A percentile compares a stretch with the other conserved stretches of the same genome.
Evolutionary conservation across 192 early-diverging fungal species (phyloP).

Genomic region (Radiomyces spectabilis): DNA sequence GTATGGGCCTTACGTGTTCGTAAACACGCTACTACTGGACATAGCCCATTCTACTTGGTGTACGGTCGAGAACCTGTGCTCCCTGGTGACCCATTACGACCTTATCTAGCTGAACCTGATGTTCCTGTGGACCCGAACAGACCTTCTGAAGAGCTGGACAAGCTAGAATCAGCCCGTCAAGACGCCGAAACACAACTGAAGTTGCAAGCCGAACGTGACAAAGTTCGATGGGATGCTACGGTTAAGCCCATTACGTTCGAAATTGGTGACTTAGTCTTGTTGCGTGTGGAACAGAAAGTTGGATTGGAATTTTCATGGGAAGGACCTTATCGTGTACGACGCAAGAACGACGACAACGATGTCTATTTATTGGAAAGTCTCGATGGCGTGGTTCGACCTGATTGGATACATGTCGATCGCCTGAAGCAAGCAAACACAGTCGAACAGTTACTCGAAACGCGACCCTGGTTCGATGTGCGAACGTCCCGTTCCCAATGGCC

Average conservation of each 20-base stretch:
- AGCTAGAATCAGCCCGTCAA: not conserved
- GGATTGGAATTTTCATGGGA: conserved; percentile 2
- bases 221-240: not conserved
- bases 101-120: no score
- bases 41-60: no score
- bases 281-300: not conserved
- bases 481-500: not conserved
- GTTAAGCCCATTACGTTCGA: not conserved
- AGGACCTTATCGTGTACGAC: not conserved
- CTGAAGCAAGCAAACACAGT: not conserved
- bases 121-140: not conserved
- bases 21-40: no score
- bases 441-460: not conserved
- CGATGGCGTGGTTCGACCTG: not conserved
- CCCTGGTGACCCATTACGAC: no score
- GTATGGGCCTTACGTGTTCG: no score
- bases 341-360: not conserved
- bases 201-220: not conserved
- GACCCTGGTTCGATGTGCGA: not conserved
- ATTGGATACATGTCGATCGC: not conserved
- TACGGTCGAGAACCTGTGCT: no score
- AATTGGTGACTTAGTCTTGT: not conserved
- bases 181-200: not conserved
- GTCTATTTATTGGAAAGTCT: not conserved
- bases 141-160: not conserved